A percentile compares a stretch with the other conserved stretches of the same genome.
Evolutionary conservation across 306 rosid species (phyloP).

Genomic region (Psophocarpus tetragonolobus): DNA sequence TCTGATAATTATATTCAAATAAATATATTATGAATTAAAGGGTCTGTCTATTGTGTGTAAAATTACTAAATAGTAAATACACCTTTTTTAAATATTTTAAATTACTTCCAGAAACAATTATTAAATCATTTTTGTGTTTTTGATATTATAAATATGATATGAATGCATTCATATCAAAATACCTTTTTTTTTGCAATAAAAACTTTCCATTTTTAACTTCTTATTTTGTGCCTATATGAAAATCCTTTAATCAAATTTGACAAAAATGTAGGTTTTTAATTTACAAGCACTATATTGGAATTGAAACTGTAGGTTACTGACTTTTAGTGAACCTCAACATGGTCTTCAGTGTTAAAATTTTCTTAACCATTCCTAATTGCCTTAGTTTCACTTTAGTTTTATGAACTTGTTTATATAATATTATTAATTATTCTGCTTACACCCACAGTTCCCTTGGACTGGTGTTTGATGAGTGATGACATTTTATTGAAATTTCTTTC

Average conservation of each 20-base stretch:
- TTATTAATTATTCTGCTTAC: slow-evolving; percentile 11
- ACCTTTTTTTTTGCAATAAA: not conserved
- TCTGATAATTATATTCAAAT: not conserved
- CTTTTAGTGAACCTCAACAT: not conserved
- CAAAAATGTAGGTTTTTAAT: not conserved
- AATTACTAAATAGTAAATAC: not conserved
- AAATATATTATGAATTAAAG: not conserved
- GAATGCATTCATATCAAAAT: too few species aligned
- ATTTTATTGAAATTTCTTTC: slow-evolving; percentile 36
- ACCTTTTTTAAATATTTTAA: not conserved
- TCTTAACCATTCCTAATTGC: not conserved
- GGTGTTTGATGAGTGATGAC: not conserved
- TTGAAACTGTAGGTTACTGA: not conserved
- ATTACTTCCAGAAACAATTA: not conserved
- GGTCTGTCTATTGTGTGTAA: not conserved
- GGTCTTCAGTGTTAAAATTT: not conserved
- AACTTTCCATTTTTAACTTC: not conserved
- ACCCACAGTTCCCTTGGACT: slow-evolving; percentile 3
- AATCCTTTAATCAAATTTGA: not conserved
- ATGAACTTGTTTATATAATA: not conserved
- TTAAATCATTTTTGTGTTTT: not conserved
- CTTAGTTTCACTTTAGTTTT: not conserved
- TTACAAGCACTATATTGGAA: not conserved
- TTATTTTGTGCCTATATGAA: not conserved
- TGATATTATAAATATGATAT: not conserved